Conservation (phyloP, 345 rosid species). For the Camelina laxa region DNA sequence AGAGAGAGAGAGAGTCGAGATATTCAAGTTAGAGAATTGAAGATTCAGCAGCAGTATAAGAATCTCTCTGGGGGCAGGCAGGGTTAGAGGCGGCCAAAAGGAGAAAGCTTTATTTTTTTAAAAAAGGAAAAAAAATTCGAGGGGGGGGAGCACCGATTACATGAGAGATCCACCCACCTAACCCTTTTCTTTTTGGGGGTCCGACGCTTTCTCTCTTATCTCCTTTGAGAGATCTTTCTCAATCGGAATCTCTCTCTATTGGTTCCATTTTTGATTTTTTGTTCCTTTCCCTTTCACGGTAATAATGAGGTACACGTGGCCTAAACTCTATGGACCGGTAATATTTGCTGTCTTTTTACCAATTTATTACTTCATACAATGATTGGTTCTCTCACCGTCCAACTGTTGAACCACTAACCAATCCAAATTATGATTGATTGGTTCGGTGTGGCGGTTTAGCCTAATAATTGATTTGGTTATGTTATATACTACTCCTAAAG, state of each 20-base stretch:
- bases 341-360: neutral
- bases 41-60: neutral
- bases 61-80: neutral
- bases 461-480: no score
- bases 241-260: neutral
- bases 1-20: slow-evolving; percentile 10
- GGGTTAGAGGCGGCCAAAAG: neutral
- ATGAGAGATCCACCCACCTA: slow-evolving; percentile 1
- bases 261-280: neutral
- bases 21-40: neutral
- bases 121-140: neutral
- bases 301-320: neutral
- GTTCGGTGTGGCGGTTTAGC: neutral
- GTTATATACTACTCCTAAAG: no score
- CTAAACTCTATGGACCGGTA: neutral
- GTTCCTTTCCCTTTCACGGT: neutral
- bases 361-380: neutral
- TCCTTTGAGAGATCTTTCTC: neutral
- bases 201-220: neutral
- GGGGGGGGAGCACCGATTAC: neutral
- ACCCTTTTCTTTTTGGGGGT: neutral
- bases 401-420: neutral
- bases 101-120: neutral
- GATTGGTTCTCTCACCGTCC: neutral
- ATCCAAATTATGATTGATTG: neutral